Conservation (phyloP, 495 filamentous ascomycete species). For the Jackrogersella minutella region DNA sequence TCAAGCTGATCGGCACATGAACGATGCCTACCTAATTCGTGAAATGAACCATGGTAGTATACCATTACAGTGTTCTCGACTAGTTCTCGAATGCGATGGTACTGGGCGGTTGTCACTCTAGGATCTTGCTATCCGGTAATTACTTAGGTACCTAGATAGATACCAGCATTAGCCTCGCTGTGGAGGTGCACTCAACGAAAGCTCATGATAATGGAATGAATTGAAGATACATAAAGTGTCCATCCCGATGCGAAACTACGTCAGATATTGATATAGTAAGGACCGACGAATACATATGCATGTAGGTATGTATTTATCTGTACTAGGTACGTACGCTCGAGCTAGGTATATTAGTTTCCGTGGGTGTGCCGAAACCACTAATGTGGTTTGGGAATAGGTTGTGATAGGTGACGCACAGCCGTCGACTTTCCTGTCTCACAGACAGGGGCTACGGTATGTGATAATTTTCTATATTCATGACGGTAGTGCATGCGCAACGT, state of each 20-base stretch:
- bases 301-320: no score
- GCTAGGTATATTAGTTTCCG: constrained; percentile 34
- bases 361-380: constrained; percentile 17
- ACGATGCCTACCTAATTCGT: not conserved
- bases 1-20: not conserved
- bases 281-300: no score
- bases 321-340: not conserved
- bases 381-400: constrained; percentile 20
- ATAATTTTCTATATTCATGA: constrained; percentile 8
- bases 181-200: not conserved
- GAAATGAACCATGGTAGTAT: not conserved
- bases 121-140: not conserved
- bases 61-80: no score
- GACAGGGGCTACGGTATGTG: not conserved
- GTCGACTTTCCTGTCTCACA: constrained; percentile 22
- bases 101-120: not conserved
- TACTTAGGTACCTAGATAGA: no score
- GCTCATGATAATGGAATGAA: not conserved
- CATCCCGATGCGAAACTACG: no score
- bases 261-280: no score
- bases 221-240: not conserved
- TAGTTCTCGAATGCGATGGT: not conserved
- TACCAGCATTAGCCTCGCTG: not conserved
- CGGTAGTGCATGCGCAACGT: no score
- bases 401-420: constrained; percentile 23